Conservation (phyloP, 129 eudicot species). For the Arctium lappa region DNA sequence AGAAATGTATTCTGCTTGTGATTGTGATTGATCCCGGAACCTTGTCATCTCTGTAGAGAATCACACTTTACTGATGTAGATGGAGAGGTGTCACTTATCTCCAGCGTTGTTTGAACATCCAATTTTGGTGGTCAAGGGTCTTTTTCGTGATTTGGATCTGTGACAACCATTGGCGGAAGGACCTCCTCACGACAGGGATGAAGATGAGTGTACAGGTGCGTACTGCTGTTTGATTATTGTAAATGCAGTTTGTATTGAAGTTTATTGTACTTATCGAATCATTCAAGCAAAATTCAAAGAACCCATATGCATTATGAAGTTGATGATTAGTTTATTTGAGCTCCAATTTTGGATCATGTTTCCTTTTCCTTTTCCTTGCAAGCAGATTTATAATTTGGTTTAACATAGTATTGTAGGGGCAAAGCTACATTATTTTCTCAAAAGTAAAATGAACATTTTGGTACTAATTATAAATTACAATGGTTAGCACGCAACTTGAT, state of each 20-base stretch:
- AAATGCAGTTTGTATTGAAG: background rate
- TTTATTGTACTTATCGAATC: background rate
- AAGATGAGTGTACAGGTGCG: background rate
- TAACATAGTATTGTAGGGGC: background rate
- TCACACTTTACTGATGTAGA: background rate
- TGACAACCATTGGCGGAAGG: background rate
- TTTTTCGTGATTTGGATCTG: background rate
- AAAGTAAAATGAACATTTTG: too few relatives aligned
- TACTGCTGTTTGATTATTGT: background rate
- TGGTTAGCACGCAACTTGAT: too few relatives aligned
- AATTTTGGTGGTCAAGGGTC: background rate
- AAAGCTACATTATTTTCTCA: too few relatives aligned
- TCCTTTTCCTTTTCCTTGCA: background rate
- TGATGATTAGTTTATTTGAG: background rate
- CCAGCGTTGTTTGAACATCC: background rate
- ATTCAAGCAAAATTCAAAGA: background rate
- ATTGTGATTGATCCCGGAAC: background rate
- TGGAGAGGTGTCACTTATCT: background rate
- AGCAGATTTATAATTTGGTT: background rate
- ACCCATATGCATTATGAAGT: background rate
- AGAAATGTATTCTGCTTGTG: background rate
- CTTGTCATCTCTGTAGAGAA: background rate
- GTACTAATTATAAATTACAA: too few relatives aligned
- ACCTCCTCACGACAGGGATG: background rate
- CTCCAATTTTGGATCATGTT: background rate